Conservation (phyloP, 2,329 filamentous ascomycete species). For the Colletotrichum tanaceti region DNA sequence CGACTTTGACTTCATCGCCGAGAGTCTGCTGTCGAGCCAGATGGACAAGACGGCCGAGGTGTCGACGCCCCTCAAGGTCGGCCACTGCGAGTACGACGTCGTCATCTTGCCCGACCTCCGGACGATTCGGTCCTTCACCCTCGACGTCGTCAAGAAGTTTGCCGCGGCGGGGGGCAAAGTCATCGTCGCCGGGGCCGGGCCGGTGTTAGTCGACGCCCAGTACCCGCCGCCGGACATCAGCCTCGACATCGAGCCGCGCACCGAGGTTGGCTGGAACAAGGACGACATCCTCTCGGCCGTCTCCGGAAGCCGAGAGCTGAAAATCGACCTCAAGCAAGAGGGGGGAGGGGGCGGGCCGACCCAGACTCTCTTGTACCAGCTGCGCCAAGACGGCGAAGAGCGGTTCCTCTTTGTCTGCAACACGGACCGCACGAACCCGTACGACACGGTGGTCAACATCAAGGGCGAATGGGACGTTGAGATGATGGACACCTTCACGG, state of each 20-base stretch:
- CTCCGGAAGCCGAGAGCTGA: conserved; percentile 2
- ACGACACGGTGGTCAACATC: conserved; percentile 43
- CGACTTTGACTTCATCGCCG: conserved; percentile 50
- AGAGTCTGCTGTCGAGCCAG: conserved; percentile 46
- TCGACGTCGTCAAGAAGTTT: conserved; percentile 45
- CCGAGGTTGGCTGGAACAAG: conserved; percentile 11
- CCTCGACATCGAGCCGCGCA: conserved; percentile 4
- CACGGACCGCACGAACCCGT: conserved; percentile 43
- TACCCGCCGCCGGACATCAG: background rate
- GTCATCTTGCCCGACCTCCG: conserved; percentile 48
- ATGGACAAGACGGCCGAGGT: conserved; percentile 5
- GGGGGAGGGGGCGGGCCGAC: too few species aligned
- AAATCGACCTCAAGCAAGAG: conserved; percentile 9
- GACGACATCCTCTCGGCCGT: background rate
- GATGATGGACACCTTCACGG: conserved; percentile 46
- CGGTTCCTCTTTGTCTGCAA: conserved; percentile 49
- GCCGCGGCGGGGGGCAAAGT: conserved; percentile 32
- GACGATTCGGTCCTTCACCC: conserved; percentile 48
- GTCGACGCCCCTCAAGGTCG: conserved; percentile 42
- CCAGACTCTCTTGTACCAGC: conserved; percentile 46
- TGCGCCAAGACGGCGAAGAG: conserved; percentile 46
- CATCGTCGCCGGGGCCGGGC: conserved; percentile 16
- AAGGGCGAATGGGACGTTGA: conserved; percentile 46
- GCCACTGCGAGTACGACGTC: conserved; percentile 47
- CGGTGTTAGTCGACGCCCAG: conserved; percentile 21